These are phyloP conservation scores for Penicillium sp. DNA, from an alignment of 2,329 filamentous ascomycete genomes.

Conservation along the genomic window DNA sequence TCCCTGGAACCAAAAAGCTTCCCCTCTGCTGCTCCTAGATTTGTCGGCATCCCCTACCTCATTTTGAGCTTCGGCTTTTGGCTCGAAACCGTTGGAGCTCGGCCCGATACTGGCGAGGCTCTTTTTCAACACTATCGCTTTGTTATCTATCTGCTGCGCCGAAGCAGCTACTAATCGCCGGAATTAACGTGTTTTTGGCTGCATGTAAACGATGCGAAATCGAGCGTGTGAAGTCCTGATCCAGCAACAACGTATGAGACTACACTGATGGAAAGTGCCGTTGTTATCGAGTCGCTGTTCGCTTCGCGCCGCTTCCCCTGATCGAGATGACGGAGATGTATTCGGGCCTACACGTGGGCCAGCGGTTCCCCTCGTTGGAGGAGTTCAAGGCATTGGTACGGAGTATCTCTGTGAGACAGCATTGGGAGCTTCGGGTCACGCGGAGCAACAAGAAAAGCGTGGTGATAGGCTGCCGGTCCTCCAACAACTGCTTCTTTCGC, in stretches of 20 bases:
- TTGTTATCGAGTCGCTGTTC: conserved; percentile 20
- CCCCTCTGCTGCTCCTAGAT: neutral
- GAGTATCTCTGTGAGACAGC: conserved; percentile 46
- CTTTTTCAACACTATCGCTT: conserved; percentile 7
- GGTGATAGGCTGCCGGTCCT: conserved; percentile 47
- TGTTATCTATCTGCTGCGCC: conserved; percentile 4
- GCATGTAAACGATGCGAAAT: conserved; percentile 21
- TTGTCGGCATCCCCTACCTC: conserved; percentile 3
- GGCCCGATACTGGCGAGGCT: conserved; percentile 12
- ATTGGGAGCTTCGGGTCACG: conserved; percentile 47
- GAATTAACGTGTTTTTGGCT: neutral
- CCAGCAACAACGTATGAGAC: conserved; percentile 13
- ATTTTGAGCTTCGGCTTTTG: neutral
- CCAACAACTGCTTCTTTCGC: conserved; percentile 44
- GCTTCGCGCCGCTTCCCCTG: conserved; percentile 19
- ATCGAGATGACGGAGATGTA: conserved; percentile 44
- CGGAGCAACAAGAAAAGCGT: conserved; percentile 49
- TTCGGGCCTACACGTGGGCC: conserved; percentile 46
- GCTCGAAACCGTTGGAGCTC: neutral
- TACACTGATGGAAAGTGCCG: conserved; percentile 34
- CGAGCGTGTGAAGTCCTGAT: conserved; percentile 4
- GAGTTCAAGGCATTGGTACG: conserved; percentile 46
- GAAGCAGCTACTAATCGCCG: neutral
- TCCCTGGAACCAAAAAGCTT: neutral
- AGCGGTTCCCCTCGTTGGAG: conserved; percentile 44